phyloP scores from a whole-genome alignment of 805 yeast genomes.

The Teunomyces atbi region DNA sequence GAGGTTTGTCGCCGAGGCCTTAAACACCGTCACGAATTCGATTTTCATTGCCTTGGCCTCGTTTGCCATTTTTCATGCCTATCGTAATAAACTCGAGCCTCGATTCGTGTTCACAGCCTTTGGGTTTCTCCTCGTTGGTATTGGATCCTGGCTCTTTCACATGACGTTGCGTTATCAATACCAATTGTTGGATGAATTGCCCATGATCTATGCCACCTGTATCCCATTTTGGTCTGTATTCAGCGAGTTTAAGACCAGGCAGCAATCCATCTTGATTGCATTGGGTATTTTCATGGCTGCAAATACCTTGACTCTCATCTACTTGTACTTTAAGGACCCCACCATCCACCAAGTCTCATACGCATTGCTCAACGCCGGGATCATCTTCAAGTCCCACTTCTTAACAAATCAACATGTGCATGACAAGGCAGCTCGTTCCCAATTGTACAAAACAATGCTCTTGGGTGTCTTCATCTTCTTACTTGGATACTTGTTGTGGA shows the following conservation, averaged over 20 bases:
- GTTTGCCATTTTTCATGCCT: slow-evolving; percentile 63
- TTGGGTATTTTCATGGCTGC: slow-evolving; percentile 52
- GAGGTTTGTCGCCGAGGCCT: slow-evolving; percentile 82
- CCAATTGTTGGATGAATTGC: slow-evolving; percentile 91
- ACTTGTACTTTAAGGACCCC: slow-evolving; percentile 74
- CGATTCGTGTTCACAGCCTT: slow-evolving; percentile 69
- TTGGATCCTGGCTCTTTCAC: slow-evolving; percentile 94
- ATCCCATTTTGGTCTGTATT: slow-evolving; percentile 87
- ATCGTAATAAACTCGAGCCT: slow-evolving; percentile 58
- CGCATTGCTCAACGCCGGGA: slow-evolving; percentile 71
- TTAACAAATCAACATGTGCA: slow-evolving; percentile 54
- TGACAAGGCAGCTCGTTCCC: slow-evolving; percentile 44
- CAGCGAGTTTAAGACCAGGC: slow-evolving; percentile 49
- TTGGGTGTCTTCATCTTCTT: slow-evolving; percentile 63
- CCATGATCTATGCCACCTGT: slow-evolving; percentile 98
- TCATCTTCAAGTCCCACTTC: slow-evolving; percentile 58
- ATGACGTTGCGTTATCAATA: slow-evolving; percentile 90
- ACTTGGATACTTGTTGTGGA: slow-evolving; percentile 84
- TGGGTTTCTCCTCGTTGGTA: slow-evolving; percentile 86
- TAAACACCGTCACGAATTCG: slow-evolving; percentile 80
- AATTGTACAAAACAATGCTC: slow-evolving; percentile 54
- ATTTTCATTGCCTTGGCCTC: slow-evolving; percentile 52
- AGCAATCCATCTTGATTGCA: slow-evolving; percentile 45
- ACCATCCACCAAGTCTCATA: slow-evolving; percentile 86
- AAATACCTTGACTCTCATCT: slow-evolving; percentile 62